Conservation (phyloP, 495 filamentous ascomycete genomes). For the Annulohypoxylon stygium region DNA sequence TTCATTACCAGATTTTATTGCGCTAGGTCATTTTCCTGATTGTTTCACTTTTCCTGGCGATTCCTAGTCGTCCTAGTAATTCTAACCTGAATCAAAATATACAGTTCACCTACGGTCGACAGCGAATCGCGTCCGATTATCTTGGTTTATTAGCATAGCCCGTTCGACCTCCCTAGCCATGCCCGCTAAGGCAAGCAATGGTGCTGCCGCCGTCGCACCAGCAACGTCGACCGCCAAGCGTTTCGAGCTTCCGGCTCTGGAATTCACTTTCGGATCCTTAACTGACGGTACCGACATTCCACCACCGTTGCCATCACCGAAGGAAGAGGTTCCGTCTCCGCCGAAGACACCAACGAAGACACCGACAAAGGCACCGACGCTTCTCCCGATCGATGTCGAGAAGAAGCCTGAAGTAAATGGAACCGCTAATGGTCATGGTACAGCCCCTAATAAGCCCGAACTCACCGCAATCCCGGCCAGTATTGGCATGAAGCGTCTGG, state of each 20-base stretch:
- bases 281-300: slow-evolving; percentile 71
- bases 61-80: neutral
- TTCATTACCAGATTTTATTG: slow-evolving; percentile 22
- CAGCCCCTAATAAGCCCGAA: slow-evolving; percentile 51
- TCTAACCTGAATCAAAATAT: slow-evolving; percentile 26
- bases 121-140: slow-evolving; percentile 35
- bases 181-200: slow-evolving; percentile 43
- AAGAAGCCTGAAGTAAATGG: slow-evolving; percentile 49
- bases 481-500: slow-evolving; percentile 55
- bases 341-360: slow-evolving; percentile 44
- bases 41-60: slow-evolving; percentile 21
- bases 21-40: slow-evolving; percentile 35
- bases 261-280: slow-evolving; percentile 64
- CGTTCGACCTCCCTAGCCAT: slow-evolving; percentile 32
- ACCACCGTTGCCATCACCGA: slow-evolving; percentile 65
- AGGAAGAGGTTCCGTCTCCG: slow-evolving; percentile 57
- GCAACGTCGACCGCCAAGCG: slow-evolving; percentile 52
- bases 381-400: slow-evolving; percentile 42
- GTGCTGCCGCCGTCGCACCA: slow-evolving; percentile 36
- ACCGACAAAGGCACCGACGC: slow-evolving; percentile 45
- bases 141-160: slow-evolving; percentile 24
- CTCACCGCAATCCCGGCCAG: slow-evolving; percentile 46
- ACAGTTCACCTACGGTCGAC: slow-evolving; percentile 25
- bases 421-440: slow-evolving; percentile 52
- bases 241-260: slow-evolving; percentile 67